Evolutionary conservation across 768 basidiomycete species (phyloP).

Genomic region (Dioszegia hungarica): DNA sequence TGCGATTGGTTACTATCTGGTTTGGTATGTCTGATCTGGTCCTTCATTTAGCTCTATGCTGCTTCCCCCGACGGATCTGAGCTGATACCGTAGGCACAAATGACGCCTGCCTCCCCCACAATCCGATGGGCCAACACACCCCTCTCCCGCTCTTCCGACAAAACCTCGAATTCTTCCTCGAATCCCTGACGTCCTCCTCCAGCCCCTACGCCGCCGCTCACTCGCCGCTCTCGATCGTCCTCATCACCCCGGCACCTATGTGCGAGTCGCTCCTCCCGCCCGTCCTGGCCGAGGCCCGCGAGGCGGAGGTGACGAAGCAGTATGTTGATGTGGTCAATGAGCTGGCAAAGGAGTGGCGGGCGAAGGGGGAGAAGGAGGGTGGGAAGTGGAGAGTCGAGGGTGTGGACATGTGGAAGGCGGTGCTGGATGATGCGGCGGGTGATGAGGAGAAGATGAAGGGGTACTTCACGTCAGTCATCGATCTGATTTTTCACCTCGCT

Average conservation of each 20-base stretch:
- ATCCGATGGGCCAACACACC: conserved; percentile 14
- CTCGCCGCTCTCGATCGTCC: conserved; percentile 1
- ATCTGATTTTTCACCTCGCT: too few relatives aligned
- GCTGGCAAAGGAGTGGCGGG: conserved; percentile 6
- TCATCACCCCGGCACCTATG: conserved; percentile 4
- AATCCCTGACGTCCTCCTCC: conserved; percentile 19
- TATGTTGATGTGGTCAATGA: conserved; percentile 7
- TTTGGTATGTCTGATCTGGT: conserved; percentile 22
- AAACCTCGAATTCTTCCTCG: conserved; percentile 19
- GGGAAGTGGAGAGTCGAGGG: conserved; percentile 17
- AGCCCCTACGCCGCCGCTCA: conserved; percentile 10
- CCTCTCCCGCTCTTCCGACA: conserved; percentile 11
- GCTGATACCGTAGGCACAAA: conserved; percentile 24
- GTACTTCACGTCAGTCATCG: conserved; percentile 1
- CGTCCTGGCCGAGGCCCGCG: background rate
- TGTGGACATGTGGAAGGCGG: conserved; percentile 23
- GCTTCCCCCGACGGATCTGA: background rate
- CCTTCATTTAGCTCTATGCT: background rate
- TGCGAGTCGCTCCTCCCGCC: background rate
- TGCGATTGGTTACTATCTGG: conserved; percentile 34
- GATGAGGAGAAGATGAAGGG: conserved; percentile 13
- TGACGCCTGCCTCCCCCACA: conserved; percentile 13
- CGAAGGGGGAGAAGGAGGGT: conserved; percentile 6
- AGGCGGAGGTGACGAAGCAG: conserved; percentile 1
- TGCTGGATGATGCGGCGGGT: conserved; percentile 17